Evolutionary conservation across 1,284 basidiomycete genomes (phyloP), one percentile per base, ranked within the genome.

Genomic region (Moniliophthora roreri): DNA sequence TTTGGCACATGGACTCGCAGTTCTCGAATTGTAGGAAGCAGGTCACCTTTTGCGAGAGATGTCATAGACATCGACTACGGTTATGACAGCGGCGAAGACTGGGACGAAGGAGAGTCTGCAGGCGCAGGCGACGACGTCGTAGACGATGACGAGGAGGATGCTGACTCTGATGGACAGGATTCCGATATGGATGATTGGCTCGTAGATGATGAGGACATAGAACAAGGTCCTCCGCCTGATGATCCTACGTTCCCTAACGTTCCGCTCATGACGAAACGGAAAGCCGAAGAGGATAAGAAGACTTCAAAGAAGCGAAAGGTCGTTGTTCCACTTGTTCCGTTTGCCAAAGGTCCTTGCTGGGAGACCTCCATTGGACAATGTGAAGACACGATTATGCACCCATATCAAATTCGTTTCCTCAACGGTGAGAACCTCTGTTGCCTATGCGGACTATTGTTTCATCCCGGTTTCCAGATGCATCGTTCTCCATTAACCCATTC

Each of bases 11-110:
- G 89, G 87, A 92, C 91, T 9, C 84, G 86, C 48, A 81, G 75
- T 55, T 91, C 89, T 20, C 74, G 74, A 13, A 68, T 81, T 48
- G 81, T 95, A 52, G 84, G 87, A 1, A 83, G 89, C 7, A 81
- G 92, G n/a, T 79, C 75, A 28, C 91, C 93, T 1, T 84, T 92
- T 55, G 80, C 76, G 3, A 78, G 79, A 57, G 93, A 95, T 62
- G 73, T 81, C 6, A 70, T 84, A 4, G 76, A 80, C 18, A 76
- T 88, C 51, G 90, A 95, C 69, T 95, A 95, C 66, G 77, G 79
- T 11, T 91, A 91, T 62, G 91, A 94, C 68, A 91, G 88, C 52
- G 92, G 89, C 16, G 90, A 83, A 59, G 91, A 93, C 62, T 93
- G 91, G 90, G 90, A 91, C 58, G 87, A 85, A 48, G 44, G 24